phyloP scores from a whole-genome alignment of 2,329 filamentous ascomycete genomes.

The Fusarium nisikadoi region DNA sequence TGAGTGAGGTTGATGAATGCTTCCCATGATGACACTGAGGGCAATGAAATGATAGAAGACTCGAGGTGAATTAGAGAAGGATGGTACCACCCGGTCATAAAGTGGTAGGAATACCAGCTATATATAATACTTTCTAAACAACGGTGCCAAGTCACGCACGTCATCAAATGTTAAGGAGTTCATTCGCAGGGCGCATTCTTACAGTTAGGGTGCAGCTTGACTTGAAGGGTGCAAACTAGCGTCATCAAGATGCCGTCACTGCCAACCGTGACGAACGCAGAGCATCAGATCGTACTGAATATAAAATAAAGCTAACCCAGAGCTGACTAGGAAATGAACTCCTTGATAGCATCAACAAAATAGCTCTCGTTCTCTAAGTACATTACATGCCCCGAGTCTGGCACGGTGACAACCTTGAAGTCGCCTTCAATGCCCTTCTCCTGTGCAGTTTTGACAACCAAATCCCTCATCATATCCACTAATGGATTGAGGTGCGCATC shows the following conservation, averaged over 20 bases:
- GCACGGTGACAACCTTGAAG: not conserved
- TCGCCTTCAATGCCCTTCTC: not conserved
- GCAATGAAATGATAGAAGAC: accelerated
- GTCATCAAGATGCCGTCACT: not conserved
- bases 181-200: not conserved
- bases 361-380: constrained; percentile 10
- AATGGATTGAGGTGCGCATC: not conserved
- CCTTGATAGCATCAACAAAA: not conserved
- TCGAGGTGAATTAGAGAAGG: accelerated
- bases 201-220: not conserved
- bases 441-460: not conserved
- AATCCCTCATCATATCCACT: constrained; percentile 1
- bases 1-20: not conserved
- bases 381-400: not conserved
- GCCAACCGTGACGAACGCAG: accelerated
- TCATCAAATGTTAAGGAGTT: not conserved
- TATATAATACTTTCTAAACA: not conserved
- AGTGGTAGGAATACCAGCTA: too few relatives aligned
- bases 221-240: constrained; percentile 12
- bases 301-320: accelerated
- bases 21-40: not conserved
- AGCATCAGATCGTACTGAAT: accelerated
- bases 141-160: accelerated
- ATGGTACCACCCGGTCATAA: accelerated
- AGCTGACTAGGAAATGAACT: not conserved